phyloP scores from a whole-genome alignment of 306 rosid species.

The Arachis hypogaea region DNA sequence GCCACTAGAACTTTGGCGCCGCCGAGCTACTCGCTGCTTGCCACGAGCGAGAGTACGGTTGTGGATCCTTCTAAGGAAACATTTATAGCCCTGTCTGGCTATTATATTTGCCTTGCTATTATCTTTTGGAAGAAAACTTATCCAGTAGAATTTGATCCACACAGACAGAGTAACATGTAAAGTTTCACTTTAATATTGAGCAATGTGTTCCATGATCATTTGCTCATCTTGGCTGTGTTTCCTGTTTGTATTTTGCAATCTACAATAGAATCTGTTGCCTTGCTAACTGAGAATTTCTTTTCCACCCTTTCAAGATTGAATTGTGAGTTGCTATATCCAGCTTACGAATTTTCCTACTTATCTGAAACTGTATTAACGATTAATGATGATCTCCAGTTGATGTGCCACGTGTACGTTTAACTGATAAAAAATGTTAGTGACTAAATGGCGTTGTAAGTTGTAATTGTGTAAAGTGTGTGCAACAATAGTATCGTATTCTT shows the following conservation, averaged over 20 bases:
- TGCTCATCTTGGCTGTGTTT: not conserved
- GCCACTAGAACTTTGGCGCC: conserved; percentile 61
- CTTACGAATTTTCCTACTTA: not conserved
- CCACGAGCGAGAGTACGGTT: conserved; percentile 6
- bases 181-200: not conserved
- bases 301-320: not conserved
- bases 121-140: not conserved
- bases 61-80: not conserved
- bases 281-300: not conserved
- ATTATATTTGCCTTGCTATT: conserved; percentile 11
- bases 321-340: not conserved
- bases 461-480: not conserved
- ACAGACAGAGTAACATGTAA: not conserved
- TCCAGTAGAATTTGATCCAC: conserved; percentile 4
- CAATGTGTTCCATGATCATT: not conserved
- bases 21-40: not conserved
- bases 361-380: not conserved
- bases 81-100: not conserved
- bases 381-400: no score
- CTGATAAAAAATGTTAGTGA: not conserved
- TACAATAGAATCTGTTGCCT: not conserved
- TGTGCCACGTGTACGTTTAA: not conserved
- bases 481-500: not conserved
- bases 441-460: not conserved
- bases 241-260: not conserved